Percentiles rank a stretch among this genome's conserved stretches.
Evolutionary conservation across 139 green algal species (phyloP).

Genomic region (Yamagishiella unicocca): DNA sequence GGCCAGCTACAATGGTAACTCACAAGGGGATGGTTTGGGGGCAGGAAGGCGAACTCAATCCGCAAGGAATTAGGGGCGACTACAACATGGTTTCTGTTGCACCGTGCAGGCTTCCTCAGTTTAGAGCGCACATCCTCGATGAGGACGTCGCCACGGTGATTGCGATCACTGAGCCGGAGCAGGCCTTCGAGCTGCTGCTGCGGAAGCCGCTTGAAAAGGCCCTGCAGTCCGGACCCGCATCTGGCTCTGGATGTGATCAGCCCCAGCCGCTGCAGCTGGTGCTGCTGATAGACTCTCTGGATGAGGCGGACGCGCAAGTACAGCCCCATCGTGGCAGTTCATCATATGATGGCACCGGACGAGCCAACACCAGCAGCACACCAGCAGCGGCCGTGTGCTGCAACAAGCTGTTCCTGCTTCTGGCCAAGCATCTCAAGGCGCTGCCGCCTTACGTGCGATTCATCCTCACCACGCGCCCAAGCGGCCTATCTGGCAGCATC

Average conservation of each 20-base stretch:
- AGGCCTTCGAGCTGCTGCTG: conserved; percentile 27
- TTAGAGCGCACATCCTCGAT: not conserved
- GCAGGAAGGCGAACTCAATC: too few relatives aligned
- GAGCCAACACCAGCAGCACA: too few relatives aligned
- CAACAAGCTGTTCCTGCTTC: conserved; percentile 45
- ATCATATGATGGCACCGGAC: too few relatives aligned
- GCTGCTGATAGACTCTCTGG: conserved; percentile 47
- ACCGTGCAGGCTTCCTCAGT: not conserved
- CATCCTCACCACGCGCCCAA: conserved; percentile 38
- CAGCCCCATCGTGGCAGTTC: too few relatives aligned
- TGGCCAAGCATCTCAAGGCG: not conserved
- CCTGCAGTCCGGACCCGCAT: too few relatives aligned
- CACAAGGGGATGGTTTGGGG: too few relatives aligned
- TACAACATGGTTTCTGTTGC: too few relatives aligned
- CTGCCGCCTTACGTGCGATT: conserved; percentile 38
- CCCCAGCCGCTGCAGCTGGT: conserved; percentile 4
- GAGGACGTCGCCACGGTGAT: conserved; percentile 4
- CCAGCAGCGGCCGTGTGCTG: too few relatives aligned
- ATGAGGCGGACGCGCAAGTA: conserved; percentile 51
- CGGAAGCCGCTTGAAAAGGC: not conserved
- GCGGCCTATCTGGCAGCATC: conserved; percentile 24
- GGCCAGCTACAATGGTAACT: too few relatives aligned
- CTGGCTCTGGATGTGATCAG: too few relatives aligned
- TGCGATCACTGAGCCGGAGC: not conserved
- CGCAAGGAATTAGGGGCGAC: too few relatives aligned